Evolutionary conservation across 2,329 filamentous ascomycete genomes (phyloP).

Genomic region (Lecanicillium sp.): DNA sequence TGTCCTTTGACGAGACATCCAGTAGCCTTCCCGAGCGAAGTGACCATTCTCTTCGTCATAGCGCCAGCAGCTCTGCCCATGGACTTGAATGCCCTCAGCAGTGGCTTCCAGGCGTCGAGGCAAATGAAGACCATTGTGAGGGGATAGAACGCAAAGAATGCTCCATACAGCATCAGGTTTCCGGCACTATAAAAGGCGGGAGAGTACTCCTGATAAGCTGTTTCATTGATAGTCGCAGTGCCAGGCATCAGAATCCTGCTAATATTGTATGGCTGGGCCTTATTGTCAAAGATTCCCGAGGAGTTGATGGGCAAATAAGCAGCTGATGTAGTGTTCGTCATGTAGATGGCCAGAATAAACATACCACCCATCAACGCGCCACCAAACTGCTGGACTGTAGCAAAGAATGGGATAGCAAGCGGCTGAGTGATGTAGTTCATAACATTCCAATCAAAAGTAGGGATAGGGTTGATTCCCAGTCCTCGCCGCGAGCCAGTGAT

Average conservation of each 20-base stretch:
- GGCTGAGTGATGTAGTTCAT: conserved; percentile 1
- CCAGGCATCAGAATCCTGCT: conserved; percentile 31
- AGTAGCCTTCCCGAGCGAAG: conserved; percentile 16
- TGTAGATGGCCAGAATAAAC: conserved; percentile 6
- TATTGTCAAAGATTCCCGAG: conserved; percentile 35
- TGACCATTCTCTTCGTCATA: neutral
- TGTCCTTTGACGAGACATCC: conserved; percentile 21
- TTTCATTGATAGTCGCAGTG: conserved; percentile 21
- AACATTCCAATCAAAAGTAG: conserved; percentile 7
- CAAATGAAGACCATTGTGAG: conserved; percentile 26
- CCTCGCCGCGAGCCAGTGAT: conserved; percentile 1
- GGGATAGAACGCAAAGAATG: conserved; percentile 23
- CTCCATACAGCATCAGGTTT: conserved; percentile 21
- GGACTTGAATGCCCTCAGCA: conserved; percentile 1
- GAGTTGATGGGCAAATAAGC: conserved; percentile 41
- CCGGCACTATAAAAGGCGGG: conserved; percentile 24
- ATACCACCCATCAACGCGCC: conserved; percentile 1
- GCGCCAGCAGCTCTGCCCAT: neutral
- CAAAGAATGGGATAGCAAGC: conserved; percentile 7
- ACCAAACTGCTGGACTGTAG: neutral
- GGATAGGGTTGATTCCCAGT: conserved; percentile 6
- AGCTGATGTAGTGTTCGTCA: conserved; percentile 31
- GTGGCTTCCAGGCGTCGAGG: conserved; percentile 21
- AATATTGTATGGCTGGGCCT: conserved; percentile 30
- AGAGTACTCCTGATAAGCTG: conserved; percentile 26